Evolutionary conservation across 495 filamentous ascomycete species (phyloP).

Genomic region (Xylaria acuta): DNA sequence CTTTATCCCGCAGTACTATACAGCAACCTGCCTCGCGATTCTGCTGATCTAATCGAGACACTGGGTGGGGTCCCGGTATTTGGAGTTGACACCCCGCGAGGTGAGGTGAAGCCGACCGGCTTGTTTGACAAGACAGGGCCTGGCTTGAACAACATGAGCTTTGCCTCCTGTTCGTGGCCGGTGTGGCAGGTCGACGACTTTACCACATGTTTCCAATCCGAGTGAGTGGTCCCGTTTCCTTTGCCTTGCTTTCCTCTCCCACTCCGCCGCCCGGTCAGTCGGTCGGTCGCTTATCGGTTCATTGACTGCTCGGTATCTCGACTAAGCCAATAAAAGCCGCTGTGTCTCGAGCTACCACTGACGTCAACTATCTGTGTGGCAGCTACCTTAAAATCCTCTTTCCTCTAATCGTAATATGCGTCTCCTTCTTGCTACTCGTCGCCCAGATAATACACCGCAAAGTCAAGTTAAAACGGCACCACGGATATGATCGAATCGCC

Average conservation of each 20-base stretch:
- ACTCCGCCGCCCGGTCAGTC: neutral
- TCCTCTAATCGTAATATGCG: slow-evolving; percentile 71
- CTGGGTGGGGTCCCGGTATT: slow-evolving; percentile 16
- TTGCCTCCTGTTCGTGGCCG: slow-evolving; percentile 78
- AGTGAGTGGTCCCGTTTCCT: slow-evolving; percentile 63
- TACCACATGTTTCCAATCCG: slow-evolving; percentile 82
- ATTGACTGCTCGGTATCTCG: slow-evolving; percentile 11
- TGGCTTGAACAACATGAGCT: slow-evolving; percentile 49
- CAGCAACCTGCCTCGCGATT: neutral
- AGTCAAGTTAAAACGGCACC: slow-evolving; percentile 51
- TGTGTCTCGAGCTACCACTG: slow-evolving; percentile 30
- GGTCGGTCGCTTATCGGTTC: neutral
- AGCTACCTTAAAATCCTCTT: slow-evolving; percentile 87
- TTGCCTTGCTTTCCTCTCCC: slow-evolving; percentile 13
- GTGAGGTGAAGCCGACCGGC: slow-evolving; percentile 11
- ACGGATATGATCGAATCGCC: slow-evolving; percentile 57
- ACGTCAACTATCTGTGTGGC: slow-evolving; percentile 30
- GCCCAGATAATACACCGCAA: slow-evolving; percentile 58
- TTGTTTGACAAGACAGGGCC: slow-evolving; percentile 6
- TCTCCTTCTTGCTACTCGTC: slow-evolving; percentile 72
- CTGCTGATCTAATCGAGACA: slow-evolving; percentile 2
- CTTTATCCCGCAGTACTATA: neutral
- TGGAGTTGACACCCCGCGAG: slow-evolving; percentile 23
- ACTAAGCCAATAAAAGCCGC: slow-evolving; percentile 6
- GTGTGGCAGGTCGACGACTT: slow-evolving; percentile 91